phyloP scores from a whole-genome alignment of 2,329 filamentous ascomycete species.

The Neopestalotiopsis rosae region DNA sequence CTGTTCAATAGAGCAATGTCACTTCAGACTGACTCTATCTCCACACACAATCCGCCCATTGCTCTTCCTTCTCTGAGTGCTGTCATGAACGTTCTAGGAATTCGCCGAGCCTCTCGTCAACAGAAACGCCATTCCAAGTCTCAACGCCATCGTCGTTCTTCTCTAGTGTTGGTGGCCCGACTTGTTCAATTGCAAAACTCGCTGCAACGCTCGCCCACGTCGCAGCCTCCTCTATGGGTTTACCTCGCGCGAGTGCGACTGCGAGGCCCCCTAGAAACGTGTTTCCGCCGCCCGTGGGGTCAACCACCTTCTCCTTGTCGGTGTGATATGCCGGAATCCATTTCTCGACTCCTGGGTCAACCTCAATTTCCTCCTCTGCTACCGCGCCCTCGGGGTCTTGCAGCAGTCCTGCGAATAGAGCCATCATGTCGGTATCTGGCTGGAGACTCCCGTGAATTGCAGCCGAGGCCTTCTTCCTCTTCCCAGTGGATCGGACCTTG shows the following conservation, averaged over 20 bases:
- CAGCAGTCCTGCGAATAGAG: constrained; percentile 63
- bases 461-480: constrained; percentile 50
- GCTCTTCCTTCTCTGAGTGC: not conserved
- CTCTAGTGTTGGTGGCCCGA: constrained; percentile 74
- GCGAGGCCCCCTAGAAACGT: constrained; percentile 74
- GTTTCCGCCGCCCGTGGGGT: constrained; percentile 94
- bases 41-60: not conserved
- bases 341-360: constrained; percentile 68
- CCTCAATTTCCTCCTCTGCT: constrained; percentile 62
- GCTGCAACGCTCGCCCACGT: constrained; percentile 82
- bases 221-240: constrained; percentile 71
- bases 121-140: constrained; percentile 65
- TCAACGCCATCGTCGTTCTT: constrained; percentile 51
- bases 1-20: not conserved
- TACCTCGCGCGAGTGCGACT: constrained; percentile 64
- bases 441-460: constrained; percentile 56
- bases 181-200: constrained; percentile 93
- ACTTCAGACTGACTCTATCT: too few species aligned
- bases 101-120: constrained; percentile 57
- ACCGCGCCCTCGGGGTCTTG: constrained; percentile 58
- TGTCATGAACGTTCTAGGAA: constrained; percentile 49
- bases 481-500: constrained; percentile 29
- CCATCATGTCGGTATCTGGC: constrained; percentile 67
- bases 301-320: constrained; percentile 66
- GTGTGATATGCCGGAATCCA: constrained; percentile 83